A percentile compares a stretch with the other conserved stretches of the same genome.
Evolutionary conservation across 345 rosid species (phyloP).

Genomic region (Boechera stricta): DNA sequence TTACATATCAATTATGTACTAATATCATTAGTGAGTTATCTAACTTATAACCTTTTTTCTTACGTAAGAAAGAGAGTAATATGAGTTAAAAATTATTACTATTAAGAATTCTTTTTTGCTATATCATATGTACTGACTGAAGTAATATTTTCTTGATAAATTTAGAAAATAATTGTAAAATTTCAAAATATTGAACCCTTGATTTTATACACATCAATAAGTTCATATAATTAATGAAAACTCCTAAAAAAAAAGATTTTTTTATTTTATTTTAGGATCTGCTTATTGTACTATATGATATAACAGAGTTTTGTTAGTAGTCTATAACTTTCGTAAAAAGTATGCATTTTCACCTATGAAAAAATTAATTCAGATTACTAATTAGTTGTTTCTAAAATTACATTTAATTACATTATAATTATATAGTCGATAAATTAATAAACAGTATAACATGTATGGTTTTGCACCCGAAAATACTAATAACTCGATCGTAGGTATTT

Average conservation of each 20-base stretch:
- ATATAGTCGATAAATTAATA: neutral
- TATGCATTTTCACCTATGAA: neutral
- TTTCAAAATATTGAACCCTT: neutral
- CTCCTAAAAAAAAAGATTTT: neutral
- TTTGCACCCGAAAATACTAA: neutral
- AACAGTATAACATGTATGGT: too few species aligned
- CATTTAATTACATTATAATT: neutral
- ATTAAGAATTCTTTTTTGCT: neutral
- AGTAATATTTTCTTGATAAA: neutral
- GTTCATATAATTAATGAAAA: neutral
- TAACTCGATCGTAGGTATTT: too few species aligned
- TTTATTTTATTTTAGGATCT: neutral
- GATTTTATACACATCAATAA: neutral
- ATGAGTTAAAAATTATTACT: neutral
- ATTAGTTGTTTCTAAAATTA: neutral
- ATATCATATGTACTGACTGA: neutral
- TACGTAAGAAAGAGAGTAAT: neutral
- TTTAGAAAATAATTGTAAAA: neutral
- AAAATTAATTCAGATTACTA: neutral
- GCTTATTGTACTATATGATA: neutral
- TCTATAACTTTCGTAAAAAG: neutral
- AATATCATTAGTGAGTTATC: neutral
- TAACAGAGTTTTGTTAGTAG: neutral
- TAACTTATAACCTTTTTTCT: neutral
- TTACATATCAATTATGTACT: conserved; percentile 9